Percentiles rank a stretch among this genome's conserved stretches.
Evolutionary conservation across 1,284 basidiomycete genomes (phyloP).

Genomic region (Ceratobasidium sp.): DNA sequence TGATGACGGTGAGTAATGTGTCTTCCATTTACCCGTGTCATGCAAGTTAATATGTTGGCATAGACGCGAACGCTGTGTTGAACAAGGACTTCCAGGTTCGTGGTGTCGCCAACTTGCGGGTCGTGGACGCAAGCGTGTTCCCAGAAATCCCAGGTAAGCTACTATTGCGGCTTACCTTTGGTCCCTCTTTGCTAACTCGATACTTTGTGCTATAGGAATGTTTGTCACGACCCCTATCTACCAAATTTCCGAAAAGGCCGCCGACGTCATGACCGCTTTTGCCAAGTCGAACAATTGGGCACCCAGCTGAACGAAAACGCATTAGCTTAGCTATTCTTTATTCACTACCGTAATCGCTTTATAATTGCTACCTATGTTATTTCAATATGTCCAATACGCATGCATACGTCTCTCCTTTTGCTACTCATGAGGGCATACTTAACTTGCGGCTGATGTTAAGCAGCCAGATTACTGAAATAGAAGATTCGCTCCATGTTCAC

Average conservation of each 20-base stretch:
- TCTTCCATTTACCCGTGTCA: too few species aligned
- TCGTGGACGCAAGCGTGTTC: conserved; percentile 30
- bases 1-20: conserved; percentile 17
- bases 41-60: not conserved
- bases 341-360: too few species aligned
- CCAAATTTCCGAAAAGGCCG: conserved; percentile 34
- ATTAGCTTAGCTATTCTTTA: too few species aligned
- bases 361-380: too few species aligned
- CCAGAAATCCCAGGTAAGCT: conserved; percentile 29
- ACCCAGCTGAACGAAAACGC: not conserved
- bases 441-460: too few species aligned
- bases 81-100: conserved; percentile 39
- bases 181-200: not conserved
- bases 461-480: too few species aligned
- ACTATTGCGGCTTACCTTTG: not conserved
- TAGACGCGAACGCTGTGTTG: conserved; percentile 15
- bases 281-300: conserved; percentile 31
- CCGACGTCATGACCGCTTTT: conserved; percentile 32
- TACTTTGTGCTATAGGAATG: conserved; percentile 6
- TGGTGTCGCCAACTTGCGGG: conserved; percentile 21
- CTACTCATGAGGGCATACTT: too few species aligned
- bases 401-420: too few species aligned
- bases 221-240: conserved; percentile 40
- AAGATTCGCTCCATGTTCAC: too few species aligned
- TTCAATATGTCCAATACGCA: too few species aligned